Evolutionary conservation across 441 rosid genomes (phyloP), one percentile per base, ranked within the genome.

Genomic region (Eruca vesicaria): DNA sequence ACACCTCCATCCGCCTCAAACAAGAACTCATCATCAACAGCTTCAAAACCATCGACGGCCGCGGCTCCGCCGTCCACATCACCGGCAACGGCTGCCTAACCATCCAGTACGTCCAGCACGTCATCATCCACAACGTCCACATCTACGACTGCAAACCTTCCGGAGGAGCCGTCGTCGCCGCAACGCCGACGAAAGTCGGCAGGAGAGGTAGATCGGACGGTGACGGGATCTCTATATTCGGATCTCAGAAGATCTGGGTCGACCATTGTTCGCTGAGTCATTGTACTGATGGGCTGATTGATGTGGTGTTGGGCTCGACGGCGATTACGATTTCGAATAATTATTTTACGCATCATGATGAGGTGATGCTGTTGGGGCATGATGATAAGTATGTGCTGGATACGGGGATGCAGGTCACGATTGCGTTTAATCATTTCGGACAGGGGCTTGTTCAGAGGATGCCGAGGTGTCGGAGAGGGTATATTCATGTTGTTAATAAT

Each of bases 361-460:
- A 95, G 58, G 99, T 95, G 16, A 95, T 95, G 99, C 77, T 95
- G 21, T 31, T 95, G 31, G 99, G 99, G 0, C 99, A 95, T 35
- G 69, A 86, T 6, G 99, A 95, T 48, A 45, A 4, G 71, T 91
- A 79, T 20, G n/a, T 21, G 9, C 57, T 84, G 26, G 97, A 92
- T 50, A 58, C 85, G 0, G 96, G 94, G 14, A 92, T 92, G 97
- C 97, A 92, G 41, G 90, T 90, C 11, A 92, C 97, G 0, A 86
- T 92, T 0, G 97, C 97, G 12, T 92, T 92, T 67, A 92, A 92
- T 26, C 86, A 81, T 64, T 92, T 92, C 62, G 97, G 97, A 0
- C 57, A 73, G 38, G 93, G 80, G 60, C 84, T 92, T 68, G 96
- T 90, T 65, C 97, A 92, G 86, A 86, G 97, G 5, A 92, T 92